Conservation (phyloP, 2,329 filamentous ascomycete genomes). For the Aspergillus fumigatiaffinis region DNA sequence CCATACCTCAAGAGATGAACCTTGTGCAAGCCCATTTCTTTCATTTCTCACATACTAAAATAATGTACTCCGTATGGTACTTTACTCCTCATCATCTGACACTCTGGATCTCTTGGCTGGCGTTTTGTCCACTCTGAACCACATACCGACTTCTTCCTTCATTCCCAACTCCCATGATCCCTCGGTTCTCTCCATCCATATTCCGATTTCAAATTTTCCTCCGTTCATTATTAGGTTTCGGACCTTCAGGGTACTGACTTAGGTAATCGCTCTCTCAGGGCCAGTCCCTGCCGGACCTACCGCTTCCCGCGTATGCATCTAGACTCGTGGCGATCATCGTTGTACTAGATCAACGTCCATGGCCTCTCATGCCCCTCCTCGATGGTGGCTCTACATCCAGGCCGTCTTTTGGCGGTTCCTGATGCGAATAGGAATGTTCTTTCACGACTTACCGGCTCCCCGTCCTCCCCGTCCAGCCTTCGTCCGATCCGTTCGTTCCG, state of each 20-base stretch:
- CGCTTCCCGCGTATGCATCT: neutral
- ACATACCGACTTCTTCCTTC: neutral
- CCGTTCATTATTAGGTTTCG: neutral
- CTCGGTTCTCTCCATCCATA: neutral
- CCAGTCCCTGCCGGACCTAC: neutral
- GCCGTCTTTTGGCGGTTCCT: constrained; percentile 64
- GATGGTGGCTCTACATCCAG: constrained; percentile 60
- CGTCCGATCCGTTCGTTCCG: constrained; percentile 51
- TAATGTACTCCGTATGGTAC: neutral
- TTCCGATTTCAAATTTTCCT: neutral
- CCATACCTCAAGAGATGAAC: no score
- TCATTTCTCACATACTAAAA: neutral
- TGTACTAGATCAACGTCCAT: constrained; percentile 18
- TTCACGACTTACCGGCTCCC: constrained; percentile 61
- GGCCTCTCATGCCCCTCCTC: constrained; percentile 32
- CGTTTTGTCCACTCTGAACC: neutral
- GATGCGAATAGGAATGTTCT: constrained; percentile 65
- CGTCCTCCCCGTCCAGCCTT: constrained; percentile 60
- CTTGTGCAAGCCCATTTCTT: neutral
- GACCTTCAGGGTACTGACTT: no score
- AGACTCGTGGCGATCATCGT: neutral
- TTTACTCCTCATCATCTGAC: neutral
- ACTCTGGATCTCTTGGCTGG: neutral
- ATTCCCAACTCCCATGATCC: neutral
- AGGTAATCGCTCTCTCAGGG: neutral